phyloP scores from a whole-genome alignment of 768 basidiomycete species.

The Tylopilus subfusipes region DNA sequence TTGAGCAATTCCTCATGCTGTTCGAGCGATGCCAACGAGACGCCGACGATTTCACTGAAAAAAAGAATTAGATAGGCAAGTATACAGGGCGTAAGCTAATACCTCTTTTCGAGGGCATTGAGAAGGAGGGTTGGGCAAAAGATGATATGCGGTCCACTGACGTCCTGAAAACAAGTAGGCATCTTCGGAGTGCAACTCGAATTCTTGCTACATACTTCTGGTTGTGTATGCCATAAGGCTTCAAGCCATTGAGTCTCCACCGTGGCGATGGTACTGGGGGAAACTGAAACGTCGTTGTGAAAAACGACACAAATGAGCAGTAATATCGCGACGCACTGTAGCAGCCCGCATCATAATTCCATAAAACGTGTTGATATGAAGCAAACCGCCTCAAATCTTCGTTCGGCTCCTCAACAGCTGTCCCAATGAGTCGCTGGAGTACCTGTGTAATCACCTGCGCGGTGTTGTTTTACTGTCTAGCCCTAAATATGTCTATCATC shows the following conservation, averaged over 20 bases:
- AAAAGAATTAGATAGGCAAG: not conserved
- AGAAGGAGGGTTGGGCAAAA: constrained; percentile 43
- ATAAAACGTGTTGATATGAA: constrained; percentile 55
- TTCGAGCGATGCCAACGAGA: constrained; percentile 39
- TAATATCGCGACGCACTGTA: constrained; percentile 34
- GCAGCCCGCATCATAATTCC: constrained; percentile 40
- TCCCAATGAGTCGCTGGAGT: constrained; percentile 38
- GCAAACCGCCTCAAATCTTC: constrained; percentile 44
- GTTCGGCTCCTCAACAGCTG: constrained; percentile 34
- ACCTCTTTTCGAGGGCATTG: constrained; percentile 41
- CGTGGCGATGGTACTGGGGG: constrained; percentile 30
- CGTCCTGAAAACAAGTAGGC: constrained; percentile 15
- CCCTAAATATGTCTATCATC: not conserved
- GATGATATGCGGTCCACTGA: constrained; percentile 40
- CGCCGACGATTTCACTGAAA: constrained; percentile 40
- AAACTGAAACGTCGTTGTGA: constrained; percentile 25
- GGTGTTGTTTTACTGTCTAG: not conserved
- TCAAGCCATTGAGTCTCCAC: constrained; percentile 49
- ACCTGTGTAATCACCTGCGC: constrained; percentile 15
- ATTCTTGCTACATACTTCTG: constrained; percentile 8
- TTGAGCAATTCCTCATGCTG: constrained; percentile 38
- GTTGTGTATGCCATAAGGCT: constrained; percentile 41
- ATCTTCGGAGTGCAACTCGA: not conserved
- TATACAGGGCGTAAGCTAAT: constrained; percentile 6
- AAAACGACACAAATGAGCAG: not conserved